phyloP scores from a whole-genome alignment of 345 rosid species.

The Barbarea vulgaris region DNA sequence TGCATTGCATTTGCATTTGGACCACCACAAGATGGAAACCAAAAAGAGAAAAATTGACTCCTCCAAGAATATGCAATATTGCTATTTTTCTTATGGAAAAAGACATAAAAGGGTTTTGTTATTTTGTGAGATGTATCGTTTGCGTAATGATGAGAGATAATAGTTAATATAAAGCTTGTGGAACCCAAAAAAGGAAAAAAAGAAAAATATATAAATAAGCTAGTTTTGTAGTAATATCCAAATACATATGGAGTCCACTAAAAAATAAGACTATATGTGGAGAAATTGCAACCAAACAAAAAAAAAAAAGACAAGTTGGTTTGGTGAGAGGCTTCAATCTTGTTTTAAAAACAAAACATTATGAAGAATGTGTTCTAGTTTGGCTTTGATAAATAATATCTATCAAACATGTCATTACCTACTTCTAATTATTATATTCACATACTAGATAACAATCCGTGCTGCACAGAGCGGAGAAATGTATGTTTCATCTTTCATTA shows the following conservation, averaged over 20 bases:
- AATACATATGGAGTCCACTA: slow-evolving; percentile 18
- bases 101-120: slow-evolving; percentile 1
- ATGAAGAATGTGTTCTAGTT: slow-evolving; percentile 17
- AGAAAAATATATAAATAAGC: not conserved
- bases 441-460: too few species aligned
- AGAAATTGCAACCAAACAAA: not conserved
- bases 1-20: slow-evolving; percentile 9
- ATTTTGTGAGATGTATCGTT: not conserved
- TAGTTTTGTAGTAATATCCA: not conserved
- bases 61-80: not conserved
- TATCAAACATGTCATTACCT: not conserved
- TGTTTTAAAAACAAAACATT: not conserved
- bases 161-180: not conserved
- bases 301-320: slow-evolving; percentile 10
- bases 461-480: too few species aligned
- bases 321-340: slow-evolving; percentile 16
- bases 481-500: too few species aligned
- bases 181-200: not conserved
- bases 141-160: slow-evolving; percentile 20
- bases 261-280: not conserved
- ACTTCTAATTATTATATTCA: not conserved
- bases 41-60: not conserved
- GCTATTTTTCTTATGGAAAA: not conserved
- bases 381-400: slow-evolving; percentile 6
- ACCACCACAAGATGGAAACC: slow-evolving; percentile 17